Evolutionary conservation across 1,139 yeast species (phyloP), one percentile per base, ranked within the genome.

Genomic region (Yamadazyma diddensiae): DNA sequence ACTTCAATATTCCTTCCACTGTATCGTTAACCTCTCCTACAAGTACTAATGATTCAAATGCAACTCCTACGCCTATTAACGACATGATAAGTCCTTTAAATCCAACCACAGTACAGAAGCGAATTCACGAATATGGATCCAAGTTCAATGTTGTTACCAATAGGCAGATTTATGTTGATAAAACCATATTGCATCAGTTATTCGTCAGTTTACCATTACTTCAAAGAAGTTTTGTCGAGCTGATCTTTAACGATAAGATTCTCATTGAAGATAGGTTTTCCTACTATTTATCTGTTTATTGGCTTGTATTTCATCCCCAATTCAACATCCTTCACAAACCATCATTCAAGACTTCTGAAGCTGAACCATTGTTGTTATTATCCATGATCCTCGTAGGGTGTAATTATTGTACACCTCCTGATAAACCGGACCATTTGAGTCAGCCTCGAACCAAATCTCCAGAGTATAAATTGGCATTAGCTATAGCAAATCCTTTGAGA

Each of bases 281-380:
- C 8, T 60, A 55, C 38, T 62, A 61, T 36, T 37, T 62, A 19
- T 52, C 52, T 3, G 43, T 69, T 12, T 81, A 70, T 47, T 81
- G 87, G 87, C 50, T 57, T 5, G 62, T 69, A 17, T 79, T 77
- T 53, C 85, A 80, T 48, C 72, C 79, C 4, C 84, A 79, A 48
- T 77, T 71, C 42, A 73, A 83, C 6, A 61, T 82, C 22, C 48
- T 82, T 31, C 88, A 81, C 45, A 66, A 65, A 35, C 82, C 86
- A 0, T 75, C 85, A 0, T 81, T 81, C 50, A 65, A 68, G 30
- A 72, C 83, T 0, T 62, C 65, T 28, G 51, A 57, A 1, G 66
- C 77, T n/a, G 76, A 78, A 4, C 75, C 79, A 0, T 65, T 80
- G n/a, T 55, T 82, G 12, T 49, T 81, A 3, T 54, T 77, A 35